Evolutionary conservation across 139 green algal species (phyloP), one percentile per base, ranked within the genome.

Genomic region (Chlamydomonas sphaeroides): DNA sequence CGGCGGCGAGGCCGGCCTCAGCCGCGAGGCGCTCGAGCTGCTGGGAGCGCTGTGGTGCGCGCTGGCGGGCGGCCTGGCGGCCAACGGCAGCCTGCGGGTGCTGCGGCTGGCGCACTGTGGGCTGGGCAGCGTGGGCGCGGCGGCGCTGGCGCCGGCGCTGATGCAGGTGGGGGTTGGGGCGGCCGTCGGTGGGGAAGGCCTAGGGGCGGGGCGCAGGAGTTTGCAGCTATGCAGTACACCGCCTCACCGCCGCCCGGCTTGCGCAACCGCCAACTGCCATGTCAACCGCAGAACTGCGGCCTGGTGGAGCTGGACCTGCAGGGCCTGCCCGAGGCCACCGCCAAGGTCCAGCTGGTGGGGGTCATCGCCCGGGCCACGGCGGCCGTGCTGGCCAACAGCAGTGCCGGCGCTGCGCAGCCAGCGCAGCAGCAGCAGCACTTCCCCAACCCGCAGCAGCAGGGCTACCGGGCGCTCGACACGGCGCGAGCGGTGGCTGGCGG

Each of bases 81-180:
- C 25, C 26, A 83, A 83, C 33, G 26, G 25, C 20, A 6, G 25
- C 30, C 76, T 83, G 76, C 45, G 63, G 45, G 76, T 74, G 76
- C 63, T 83, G 63, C 45, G 48, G 35, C 33, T 83, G 49, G 49
- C 59, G 8, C 35, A 83, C 63, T 83, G 76, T 63, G 63, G 63
- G 7, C 33, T 83, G 76, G 63, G 76, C 11, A 5, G 30, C 20
- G 76, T 74, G 63, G 63, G 48, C 3, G 76, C 48, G 63, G 76
- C 76, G 45, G 76, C 76, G n/a, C 76, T 83, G 76, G 76, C 76
- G 63, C 63, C 76, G 8, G 76, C 76, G 35, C 76, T 83, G 30
- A 62, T 62, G 76, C 63, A 82, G 75, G 75, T 82, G 33, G 1
- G 38, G 30, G 28, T 23, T 0, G 38, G 48, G 2, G 70, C 21